Base-by-base conservation (phyloP, 371 early-diverging fungal species). In the Actinomortierella wolfii region DNA sequence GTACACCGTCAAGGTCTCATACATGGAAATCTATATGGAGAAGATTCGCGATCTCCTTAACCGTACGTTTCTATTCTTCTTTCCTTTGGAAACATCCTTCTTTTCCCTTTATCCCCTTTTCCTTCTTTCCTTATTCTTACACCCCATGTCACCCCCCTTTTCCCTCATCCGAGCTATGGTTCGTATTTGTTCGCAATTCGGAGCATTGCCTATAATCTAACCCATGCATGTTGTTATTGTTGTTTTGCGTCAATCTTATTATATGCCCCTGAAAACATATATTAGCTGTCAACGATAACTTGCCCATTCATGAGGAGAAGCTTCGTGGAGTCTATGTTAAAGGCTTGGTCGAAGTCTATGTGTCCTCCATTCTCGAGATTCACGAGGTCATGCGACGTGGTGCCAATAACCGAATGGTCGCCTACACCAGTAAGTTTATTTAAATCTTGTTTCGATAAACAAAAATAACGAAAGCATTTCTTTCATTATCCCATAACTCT, bases 21-120 rank as follows among this genome's bases (percentile, higher is more conserved):
- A 90, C 79, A 94, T 99, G 92, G 99, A 99, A 85, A 97, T 99
- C 65, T 99, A 99, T 84, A 99, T 99, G 95, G 99, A 99, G 68
- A 92, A 91, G 76, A 94, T 99, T 61, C 87, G 94, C 52, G 99
- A 99, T 88, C 81, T 99, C 75, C 85, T 99, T 56, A 91, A 92
- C 76, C 95, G 93, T 85, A 83, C 81, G 77, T 78, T 74, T 55
- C 29, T 39, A 24, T 59, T 28, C 45, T 57, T 54, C 49, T 53
- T 29, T 40, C n/a, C 26, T 28, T n/a, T 18, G 24, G n/a, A 6
- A 29, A n/a, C 14, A 49, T 14, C 47, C 9, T 17, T 41, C 15
- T 43, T 24, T 56, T 47, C 7, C 39, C 51, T 20, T 28, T 21
- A 26, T 54, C 18, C 45, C 45, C 21, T 17, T 11, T 34, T 34